Conservation (phyloP, 768 basidiomycete genomes). For the Suillus paluster region DNA sequence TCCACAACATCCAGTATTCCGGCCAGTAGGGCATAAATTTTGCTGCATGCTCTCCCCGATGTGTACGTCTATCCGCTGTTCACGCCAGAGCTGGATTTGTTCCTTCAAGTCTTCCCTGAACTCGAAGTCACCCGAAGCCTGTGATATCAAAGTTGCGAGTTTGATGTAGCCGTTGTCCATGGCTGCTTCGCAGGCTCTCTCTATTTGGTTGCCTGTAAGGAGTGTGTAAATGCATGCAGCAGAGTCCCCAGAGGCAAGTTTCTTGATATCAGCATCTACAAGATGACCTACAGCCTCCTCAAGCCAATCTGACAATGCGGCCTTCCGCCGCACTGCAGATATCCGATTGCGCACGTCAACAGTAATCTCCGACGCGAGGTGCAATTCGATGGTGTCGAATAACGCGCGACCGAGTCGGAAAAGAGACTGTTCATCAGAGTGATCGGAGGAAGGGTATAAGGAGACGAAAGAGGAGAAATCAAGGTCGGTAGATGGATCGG, state of each 20-base stretch:
- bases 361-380: conserved; percentile 54
- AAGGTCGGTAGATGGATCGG: conserved; percentile 63
- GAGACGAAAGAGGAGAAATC: conserved; percentile 79
- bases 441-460: conserved; percentile 73
- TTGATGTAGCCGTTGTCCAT: conserved; percentile 78
- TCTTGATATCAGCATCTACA: conserved; percentile 74
- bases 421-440: conserved; percentile 73
- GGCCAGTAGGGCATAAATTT: conserved; percentile 82
- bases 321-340: conserved; percentile 68
- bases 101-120: conserved; percentile 73
- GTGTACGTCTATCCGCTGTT: conserved; percentile 72
- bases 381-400: conserved; percentile 83
- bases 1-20: conserved; percentile 70
- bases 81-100: conserved; percentile 85
- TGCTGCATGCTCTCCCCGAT: conserved; percentile 70
- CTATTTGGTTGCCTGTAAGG: conserved; percentile 88
- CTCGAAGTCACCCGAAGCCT: conserved; percentile 77
- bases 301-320: conserved; percentile 85
- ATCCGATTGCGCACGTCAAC: conserved; percentile 68
- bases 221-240: conserved; percentile 70
- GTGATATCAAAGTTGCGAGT: conserved; percentile 87
- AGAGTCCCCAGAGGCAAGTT: conserved; percentile 45
- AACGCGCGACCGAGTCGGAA: conserved; percentile 90
- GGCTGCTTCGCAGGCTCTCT: conserved; percentile 76
- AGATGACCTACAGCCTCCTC: conserved; percentile 68